Conservation (phyloP, 75 land plant species). For the Cunninghamia lanceolata region DNA sequence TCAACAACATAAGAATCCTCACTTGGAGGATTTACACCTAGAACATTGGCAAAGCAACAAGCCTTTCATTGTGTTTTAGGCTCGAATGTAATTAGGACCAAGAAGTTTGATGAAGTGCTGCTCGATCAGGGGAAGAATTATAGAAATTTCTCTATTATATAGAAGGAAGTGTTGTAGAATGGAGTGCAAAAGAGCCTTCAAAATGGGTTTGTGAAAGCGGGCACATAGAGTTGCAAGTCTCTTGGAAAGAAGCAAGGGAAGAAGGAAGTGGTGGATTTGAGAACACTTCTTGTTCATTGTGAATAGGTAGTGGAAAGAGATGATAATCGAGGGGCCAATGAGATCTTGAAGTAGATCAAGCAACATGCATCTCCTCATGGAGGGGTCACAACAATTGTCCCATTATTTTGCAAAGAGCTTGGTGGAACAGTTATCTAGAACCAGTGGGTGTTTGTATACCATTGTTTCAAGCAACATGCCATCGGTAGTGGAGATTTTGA, state of each 20-base stretch:
- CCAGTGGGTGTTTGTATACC: slow-evolving; percentile 51
- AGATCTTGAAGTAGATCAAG: slow-evolving; percentile 47
- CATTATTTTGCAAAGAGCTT: slow-evolving; percentile 64
- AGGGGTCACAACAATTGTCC: slow-evolving; percentile 56
- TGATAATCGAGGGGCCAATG: slow-evolving; percentile 43
- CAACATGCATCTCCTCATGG: slow-evolving; percentile 58
- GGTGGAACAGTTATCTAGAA: slow-evolving; percentile 67
- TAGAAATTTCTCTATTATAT: background rate
- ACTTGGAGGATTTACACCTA: slow-evolving; percentile 23
- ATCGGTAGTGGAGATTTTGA: slow-evolving; percentile 55
- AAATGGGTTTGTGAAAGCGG: slow-evolving; percentile 13
- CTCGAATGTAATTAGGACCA: slow-evolving; percentile 34
- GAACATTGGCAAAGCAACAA: slow-evolving; percentile 46
- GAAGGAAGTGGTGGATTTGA: slow-evolving; percentile 44
- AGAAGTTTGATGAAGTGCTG: slow-evolving; percentile 42
- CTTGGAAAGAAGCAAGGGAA: slow-evolving; percentile 29
- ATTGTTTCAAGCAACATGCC: slow-evolving; percentile 22
- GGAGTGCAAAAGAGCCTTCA: slow-evolving; percentile 13
- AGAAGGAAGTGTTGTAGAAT: slow-evolving; percentile 14
- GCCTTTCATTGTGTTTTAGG: slow-evolving; percentile 31
- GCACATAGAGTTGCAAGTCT: slow-evolving; percentile 16
- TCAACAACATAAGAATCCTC: slow-evolving; percentile 23
- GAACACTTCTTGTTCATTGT: slow-evolving; percentile 47
- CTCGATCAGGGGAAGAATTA: slow-evolving; percentile 16
- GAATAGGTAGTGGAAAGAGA: slow-evolving; percentile 61